phyloP scores from a whole-genome alignment of 2,329 filamentous ascomycete species.

The Ophiostoma sp. region DNA sequence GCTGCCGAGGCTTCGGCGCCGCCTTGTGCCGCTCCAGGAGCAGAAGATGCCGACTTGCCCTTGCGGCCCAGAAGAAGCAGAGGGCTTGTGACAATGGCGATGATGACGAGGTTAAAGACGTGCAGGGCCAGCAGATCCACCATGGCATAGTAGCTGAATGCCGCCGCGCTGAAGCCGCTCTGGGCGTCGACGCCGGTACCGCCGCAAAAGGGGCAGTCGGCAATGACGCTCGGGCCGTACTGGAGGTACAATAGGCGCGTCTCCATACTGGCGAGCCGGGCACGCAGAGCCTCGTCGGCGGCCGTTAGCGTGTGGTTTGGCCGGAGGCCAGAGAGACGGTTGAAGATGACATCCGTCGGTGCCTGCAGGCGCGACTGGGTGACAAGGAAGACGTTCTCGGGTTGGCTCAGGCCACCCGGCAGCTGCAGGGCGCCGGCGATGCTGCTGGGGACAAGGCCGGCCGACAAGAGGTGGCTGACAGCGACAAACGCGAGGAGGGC shows the following conservation, averaged over 20 bases:
- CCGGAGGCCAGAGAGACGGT: conserved; percentile 59
- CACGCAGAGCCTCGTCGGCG: conserved; percentile 59
- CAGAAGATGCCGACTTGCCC: not conserved
- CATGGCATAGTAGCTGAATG: conserved; percentile 58
- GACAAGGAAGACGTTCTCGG: conserved; percentile 72
- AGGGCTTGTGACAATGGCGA: conserved; percentile 67
- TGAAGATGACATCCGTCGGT: conserved; percentile 78
- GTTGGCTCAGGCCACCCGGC: conserved; percentile 57
- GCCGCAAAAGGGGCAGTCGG: conserved; percentile 75
- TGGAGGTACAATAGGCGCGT: conserved; percentile 76
- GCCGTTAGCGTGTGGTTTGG: conserved; percentile 43
- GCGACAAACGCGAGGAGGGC: conserved; percentile 38
- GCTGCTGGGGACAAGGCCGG: conserved; percentile 15
- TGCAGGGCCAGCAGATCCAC: conserved; percentile 72
- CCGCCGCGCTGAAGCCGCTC: conserved; percentile 55
- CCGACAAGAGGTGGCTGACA: conserved; percentile 20
- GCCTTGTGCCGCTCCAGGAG: not conserved
- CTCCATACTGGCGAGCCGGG: conserved; percentile 63
- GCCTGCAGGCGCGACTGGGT: conserved; percentile 81
- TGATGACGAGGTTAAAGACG: conserved; percentile 64
- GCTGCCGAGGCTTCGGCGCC: not conserved
- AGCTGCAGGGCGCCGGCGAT: conserved; percentile 40
- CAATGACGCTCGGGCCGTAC: conserved; percentile 69
- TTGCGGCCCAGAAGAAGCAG: conserved; percentile 57
- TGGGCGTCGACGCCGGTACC: conserved; percentile 20